These are phyloP conservation scores for Raffaelea albimanens DNA, from an alignment of 2,329 filamentous ascomycete species.

Conservation along the genomic window DNA sequence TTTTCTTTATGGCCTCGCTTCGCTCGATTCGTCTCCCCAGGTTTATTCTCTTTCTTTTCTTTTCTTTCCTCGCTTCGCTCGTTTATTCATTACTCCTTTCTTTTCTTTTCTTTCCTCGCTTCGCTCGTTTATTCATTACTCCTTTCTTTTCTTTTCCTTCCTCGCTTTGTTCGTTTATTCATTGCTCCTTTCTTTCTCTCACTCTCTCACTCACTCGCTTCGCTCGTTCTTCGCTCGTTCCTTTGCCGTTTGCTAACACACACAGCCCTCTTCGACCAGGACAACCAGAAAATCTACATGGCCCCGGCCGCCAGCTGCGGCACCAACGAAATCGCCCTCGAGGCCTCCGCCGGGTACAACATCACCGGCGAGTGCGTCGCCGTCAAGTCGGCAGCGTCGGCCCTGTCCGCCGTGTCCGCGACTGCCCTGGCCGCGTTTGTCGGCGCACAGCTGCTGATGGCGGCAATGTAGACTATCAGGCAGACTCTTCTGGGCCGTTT, in stretches of 20 bases:
- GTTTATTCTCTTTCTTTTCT: too few species aligned
- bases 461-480: conserved; percentile 5
- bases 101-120: neutral
- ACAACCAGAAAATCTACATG: conserved; percentile 16
- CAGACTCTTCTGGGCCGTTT: too few species aligned
- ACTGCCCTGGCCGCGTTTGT: conserved; percentile 3
- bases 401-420: neutral
- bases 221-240: too few species aligned
- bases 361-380: conserved; percentile 15
- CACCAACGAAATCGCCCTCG: conserved; percentile 14
- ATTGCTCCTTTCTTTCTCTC: too few species aligned
- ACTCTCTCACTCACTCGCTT: too few species aligned
- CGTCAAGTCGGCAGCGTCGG: neutral
- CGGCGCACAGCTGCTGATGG: conserved; percentile 2
- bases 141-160: neutral
- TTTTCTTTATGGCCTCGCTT: neutral
- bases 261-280: conserved; percentile 15
- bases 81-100: neutral
- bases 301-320: conserved; percentile 18
- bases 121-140: neutral
- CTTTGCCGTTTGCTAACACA: too few species aligned
- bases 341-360: conserved; percentile 5
- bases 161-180: neutral
- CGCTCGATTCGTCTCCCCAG: too few species aligned
- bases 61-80: too few species aligned